These are phyloP conservation scores for Sugiyamaella grinbergsii DNA, from an alignment of 1,139 yeast genomes.

Conservation along the genomic window DNA sequence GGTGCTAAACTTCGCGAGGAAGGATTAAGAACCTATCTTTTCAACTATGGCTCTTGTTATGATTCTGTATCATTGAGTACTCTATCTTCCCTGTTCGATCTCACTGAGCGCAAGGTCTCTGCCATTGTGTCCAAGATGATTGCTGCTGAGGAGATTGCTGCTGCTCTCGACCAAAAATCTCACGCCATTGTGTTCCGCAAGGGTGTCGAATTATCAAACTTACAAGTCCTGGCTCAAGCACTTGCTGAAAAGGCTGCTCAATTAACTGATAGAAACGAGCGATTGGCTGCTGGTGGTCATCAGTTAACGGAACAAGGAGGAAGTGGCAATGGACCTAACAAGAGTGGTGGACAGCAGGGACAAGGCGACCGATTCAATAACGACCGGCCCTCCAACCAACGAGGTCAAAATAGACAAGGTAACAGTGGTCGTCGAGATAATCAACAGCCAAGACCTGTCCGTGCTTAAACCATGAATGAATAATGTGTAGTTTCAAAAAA, in stretches of 20 bases:
- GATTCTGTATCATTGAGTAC: constrained; percentile 71
- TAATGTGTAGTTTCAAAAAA: constrained; percentile 12
- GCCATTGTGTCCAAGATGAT: constrained; percentile 75
- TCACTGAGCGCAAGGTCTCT: constrained; percentile 57
- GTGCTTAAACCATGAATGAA: constrained; percentile 21
- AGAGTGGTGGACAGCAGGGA: constrained; percentile 24
- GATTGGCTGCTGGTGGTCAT: constrained; percentile 76
- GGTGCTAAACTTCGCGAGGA: constrained; percentile 79
- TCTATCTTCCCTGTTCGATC: constrained; percentile 66
- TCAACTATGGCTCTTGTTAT: constrained; percentile 78
- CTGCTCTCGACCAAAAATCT: constrained; percentile 61
- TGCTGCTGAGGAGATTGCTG: constrained; percentile 73
- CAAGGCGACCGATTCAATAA: constrained; percentile 18
- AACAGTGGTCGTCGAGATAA: constrained; percentile 21
- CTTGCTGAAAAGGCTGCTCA: constrained; percentile 85
- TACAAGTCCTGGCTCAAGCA: constrained; percentile 86
- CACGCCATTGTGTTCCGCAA: constrained; percentile 61
- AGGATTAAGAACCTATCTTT: constrained; percentile 86
- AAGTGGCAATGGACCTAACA: constrained; percentile 20
- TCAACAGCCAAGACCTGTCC: constrained; percentile 26
- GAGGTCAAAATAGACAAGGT: constrained; percentile 24
- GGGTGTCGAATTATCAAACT: constrained; percentile 78
- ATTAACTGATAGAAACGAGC: constrained; percentile 82
- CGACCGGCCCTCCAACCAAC: constrained; percentile 16
- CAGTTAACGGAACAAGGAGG: constrained; percentile 38